Percentiles rank a stretch among this genome's conserved stretches.
Conservation (phyloP, 129 eudicot species). For the Smallanthus sonchifolius region DNA sequence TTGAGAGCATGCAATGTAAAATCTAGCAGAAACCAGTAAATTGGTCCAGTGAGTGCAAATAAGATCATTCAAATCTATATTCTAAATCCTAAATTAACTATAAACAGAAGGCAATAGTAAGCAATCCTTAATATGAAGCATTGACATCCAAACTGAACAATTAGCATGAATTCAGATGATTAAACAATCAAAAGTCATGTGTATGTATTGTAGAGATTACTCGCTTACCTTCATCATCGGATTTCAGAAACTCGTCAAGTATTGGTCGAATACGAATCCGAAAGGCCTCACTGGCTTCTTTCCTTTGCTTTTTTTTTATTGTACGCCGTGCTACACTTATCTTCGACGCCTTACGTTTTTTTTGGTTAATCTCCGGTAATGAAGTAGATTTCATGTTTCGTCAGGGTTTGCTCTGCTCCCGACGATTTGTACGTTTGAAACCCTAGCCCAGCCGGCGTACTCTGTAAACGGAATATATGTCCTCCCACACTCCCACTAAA, state of each 20-base stretch:
- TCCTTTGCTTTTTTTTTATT: not conserved
- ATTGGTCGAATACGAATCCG: not conserved
- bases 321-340: not conserved
- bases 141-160: not conserved
- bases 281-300: not conserved
- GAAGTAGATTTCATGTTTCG: not conserved
- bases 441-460: too few relatives aligned
- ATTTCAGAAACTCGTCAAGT: not conserved
- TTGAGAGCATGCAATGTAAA: too few relatives aligned
- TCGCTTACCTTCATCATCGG: slow-evolving; percentile 12
- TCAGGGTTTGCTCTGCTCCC: not conserved
- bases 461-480: too few relatives aligned
- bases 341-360: not conserved
- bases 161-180: not conserved
- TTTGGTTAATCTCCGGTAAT: not conserved
- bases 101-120: too few relatives aligned
- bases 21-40: too few relatives aligned
- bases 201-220: not conserved
- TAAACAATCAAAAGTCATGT: not conserved
- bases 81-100: too few relatives aligned
- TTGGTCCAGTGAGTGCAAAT: too few relatives aligned
- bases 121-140: not conserved
- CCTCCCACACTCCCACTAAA: too few relatives aligned
- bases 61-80: too few relatives aligned
- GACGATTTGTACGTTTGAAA: not conserved